Evolutionary conservation across 2,329 filamentous ascomycete species (phyloP), one percentile per base, ranked within the genome.

Genomic region (Penicillium sp.): DNA sequence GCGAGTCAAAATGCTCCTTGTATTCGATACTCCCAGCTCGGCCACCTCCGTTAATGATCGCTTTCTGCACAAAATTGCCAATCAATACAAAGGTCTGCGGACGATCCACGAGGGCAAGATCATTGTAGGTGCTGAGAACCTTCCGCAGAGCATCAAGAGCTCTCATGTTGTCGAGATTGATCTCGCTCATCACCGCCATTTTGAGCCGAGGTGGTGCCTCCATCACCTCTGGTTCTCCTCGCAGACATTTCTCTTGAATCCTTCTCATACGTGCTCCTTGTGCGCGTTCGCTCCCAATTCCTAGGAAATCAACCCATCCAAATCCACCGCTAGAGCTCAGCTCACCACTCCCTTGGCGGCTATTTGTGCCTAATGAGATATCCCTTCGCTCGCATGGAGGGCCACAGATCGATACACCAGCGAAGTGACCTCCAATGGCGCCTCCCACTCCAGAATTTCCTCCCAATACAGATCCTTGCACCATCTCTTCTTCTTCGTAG

Each of bases 221-320:
- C 31, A 56, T 39, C 54, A 65, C 33, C 51, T 66, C 49, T 60
- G 61, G 61, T 6, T 61, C 57, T 26, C 66, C 58, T 29, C 71
- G 68, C n/a, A 93, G 78, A 2, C 95, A 79, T 48, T 87, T 84
- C 35, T 85, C 81, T 70, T 96, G 90, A 1, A 97, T 81, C 57
- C 84, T 87, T 54, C 90, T 86, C 93, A 98, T 97, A 56, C 89
- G 88, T 1, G 84, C 74, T 0, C 93, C 93, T 1, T 89, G 85
- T 7, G 91, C 92, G 46, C 92, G 88, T 73, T 96, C 91, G 67
- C 91, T 96, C 35, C 93, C 93, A 1, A 95, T 85, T 6, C 93
- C 95, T 1, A 98, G 81, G 70, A 98, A 99, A 73, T 98, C 95
- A 52, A 96, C 92, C 93, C 95, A 99, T 44, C 95, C 95, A 70